These are phyloP conservation scores for Naganishia randhawae DNA, from an alignment of 768 basidiomycete genomes.

Conservation along the genomic window DNA sequence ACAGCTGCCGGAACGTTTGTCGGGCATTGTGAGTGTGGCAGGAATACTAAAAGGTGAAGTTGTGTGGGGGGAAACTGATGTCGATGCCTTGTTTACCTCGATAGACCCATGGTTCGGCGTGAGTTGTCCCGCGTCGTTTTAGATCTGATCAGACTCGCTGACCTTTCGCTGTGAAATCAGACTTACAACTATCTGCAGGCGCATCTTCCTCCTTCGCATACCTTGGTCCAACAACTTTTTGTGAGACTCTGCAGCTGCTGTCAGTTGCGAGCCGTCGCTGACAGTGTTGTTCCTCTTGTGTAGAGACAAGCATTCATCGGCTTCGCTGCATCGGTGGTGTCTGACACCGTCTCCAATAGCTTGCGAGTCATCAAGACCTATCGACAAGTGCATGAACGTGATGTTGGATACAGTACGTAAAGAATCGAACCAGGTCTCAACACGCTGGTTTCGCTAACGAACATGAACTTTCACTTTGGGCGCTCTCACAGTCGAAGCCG, in stretches of 20 bases:
- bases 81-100: constrained; percentile 11
- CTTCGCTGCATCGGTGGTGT: constrained; percentile 76
- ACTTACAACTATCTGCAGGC: constrained; percentile 72
- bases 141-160: background rate
- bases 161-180: constrained; percentile 12
- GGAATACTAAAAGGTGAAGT: background rate
- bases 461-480: background rate
- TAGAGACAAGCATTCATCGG: constrained; percentile 83
- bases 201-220: constrained; percentile 60
- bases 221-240: constrained; percentile 59
- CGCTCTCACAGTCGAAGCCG: constrained; percentile 61
- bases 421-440: background rate
- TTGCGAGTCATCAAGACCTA: constrained; percentile 93
- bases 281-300: background rate
- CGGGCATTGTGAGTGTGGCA: constrained; percentile 60
- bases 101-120: constrained; percentile 50
- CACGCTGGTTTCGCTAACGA: background rate
- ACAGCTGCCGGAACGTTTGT: constrained; percentile 92
- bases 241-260: constrained; percentile 36
- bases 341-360: constrained; percentile 82
- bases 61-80: background rate
- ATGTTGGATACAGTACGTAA: constrained; percentile 65
- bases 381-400: constrained; percentile 78
- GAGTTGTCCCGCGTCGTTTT: constrained; percentile 52
- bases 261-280: background rate